Evolutionary conservation across 176 grass and related monocot species (phyloP), one percentile per base, ranked within the genome.

Genomic region (Musa schizocarpa): DNA sequence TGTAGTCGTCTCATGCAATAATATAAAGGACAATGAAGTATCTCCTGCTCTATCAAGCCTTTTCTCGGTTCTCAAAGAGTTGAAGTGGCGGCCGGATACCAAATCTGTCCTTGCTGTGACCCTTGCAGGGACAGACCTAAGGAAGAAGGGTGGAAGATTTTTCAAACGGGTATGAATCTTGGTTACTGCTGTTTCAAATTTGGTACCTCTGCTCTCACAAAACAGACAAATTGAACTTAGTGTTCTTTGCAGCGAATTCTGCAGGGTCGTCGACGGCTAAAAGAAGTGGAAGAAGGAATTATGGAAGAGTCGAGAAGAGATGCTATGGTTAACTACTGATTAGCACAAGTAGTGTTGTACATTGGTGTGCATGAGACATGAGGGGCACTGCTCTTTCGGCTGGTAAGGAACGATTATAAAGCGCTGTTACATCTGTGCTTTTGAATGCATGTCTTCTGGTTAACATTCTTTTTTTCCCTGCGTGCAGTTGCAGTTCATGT

Each of bases 101-200:
- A 99, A 89, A 80, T 93, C 86, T 13, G 76, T 84, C 62, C 88
- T 99, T 51, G 82, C 86, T 14, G 89, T 43, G 34, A 43, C 76
- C 81, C 90, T 99, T 9, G 23, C 20, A 14, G 95, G 88, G 52
- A 99, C 86, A 21, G 84, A 86, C 27, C 87, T 99, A 72, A 86
- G 95, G 62, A 94, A 83, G 84, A 99, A 94, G 83, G 95, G 95
- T 14, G 85, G 82, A 64, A 86, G 88, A 50, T 89, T 99, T 85
- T 99, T 91, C 85, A 94, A 89, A 99, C 88, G 88, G 90, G 95
- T 99, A 89, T 87, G 88, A 87, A 78, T 81, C 82, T 74, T 72
- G 34, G 74, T 80, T 48, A 54, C 43, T 69, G 67, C 57, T 53
- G 77, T 85, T 75, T 43, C 75, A 72, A 66, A 59, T 63, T 64